phyloP scores from a whole-genome alignment of 768 basidiomycete genomes.

The Heimioporus sp. region DNA sequence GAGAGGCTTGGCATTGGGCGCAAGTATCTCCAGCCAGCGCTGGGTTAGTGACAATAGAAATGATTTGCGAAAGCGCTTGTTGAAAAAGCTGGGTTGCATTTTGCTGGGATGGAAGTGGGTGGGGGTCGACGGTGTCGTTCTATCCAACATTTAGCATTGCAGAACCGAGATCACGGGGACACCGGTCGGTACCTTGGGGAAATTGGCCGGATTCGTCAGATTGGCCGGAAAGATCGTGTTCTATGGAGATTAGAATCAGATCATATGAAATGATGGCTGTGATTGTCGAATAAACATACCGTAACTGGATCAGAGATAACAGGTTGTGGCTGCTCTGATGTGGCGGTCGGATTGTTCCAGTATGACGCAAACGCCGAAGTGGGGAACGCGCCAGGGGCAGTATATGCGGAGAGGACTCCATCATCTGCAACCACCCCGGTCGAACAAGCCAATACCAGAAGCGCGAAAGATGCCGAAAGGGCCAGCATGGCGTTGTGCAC shows the following conservation, averaged over 20 bases:
- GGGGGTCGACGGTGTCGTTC: conserved; percentile 45
- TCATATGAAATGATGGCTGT: not conserved
- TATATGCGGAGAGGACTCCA: conserved; percentile 40
- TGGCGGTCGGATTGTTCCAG: conserved; percentile 68
- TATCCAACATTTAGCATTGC: conserved; percentile 6
- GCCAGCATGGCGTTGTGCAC: conserved; percentile 9
- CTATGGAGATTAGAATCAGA: conserved; percentile 29
- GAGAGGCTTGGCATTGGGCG: conserved; percentile 37
- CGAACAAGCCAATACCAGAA: conserved; percentile 9
- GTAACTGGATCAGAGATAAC: conserved; percentile 66
- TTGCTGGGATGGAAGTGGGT: conserved; percentile 39
- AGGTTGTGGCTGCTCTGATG: conserved; percentile 66
- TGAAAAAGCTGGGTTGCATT: conserved; percentile 35
- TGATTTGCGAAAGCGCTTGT: conserved; percentile 38
- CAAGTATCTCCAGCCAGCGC: conserved; percentile 37
- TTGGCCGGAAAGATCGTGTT: conserved; percentile 51
- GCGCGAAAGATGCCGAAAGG: conserved; percentile 8
- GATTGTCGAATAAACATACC: conserved; percentile 34
- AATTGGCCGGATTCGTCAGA: conserved; percentile 60
- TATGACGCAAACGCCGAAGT: conserved; percentile 59
- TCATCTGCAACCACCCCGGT: conserved; percentile 5
- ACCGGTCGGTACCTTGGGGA: conserved; percentile 40
- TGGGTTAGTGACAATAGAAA: conserved; percentile 37
- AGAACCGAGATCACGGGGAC: not conserved
- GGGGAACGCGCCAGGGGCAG: conserved; percentile 60